A percentile compares a stretch with the other conserved stretches of the same genome.
Evolutionary conservation across 371 early-diverging fungal genomes (phyloP).

Genomic region (Mycotypha africana): DNA sequence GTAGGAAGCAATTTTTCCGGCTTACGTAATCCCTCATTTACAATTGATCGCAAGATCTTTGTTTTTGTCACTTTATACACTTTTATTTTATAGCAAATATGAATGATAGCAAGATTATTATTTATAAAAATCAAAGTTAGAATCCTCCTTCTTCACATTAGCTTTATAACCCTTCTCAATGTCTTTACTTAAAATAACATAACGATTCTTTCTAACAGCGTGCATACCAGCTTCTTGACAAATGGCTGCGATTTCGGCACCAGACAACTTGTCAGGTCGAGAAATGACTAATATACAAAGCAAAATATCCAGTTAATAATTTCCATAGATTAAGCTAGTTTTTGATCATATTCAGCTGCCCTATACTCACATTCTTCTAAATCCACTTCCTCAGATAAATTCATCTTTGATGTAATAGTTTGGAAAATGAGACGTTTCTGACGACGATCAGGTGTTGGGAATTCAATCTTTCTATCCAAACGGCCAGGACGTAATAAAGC

Average conservation of each 20-base stretch:
- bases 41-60: no score
- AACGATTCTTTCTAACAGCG: constrained; percentile 96
- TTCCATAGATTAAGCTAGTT: no score
- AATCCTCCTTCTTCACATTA: constrained; percentile 95
- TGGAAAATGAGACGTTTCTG: constrained; percentile 99
- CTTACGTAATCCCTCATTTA: no score
- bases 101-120: constrained; percentile 32
- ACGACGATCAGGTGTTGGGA: constrained; percentile 99
- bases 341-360: no score
- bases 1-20: no score
- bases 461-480: constrained; percentile 99
- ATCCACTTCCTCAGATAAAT: constrained; percentile 97
- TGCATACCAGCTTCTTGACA: constrained; percentile 99
- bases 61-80: no score
- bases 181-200: constrained; percentile 96
- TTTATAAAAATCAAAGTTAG: constrained; percentile 95
- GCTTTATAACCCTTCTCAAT: constrained; percentile 98
- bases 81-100: no score
- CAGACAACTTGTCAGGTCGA: constrained; percentile 96
- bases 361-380: constrained; percentile 93
- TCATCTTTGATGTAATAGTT: constrained; percentile 98
- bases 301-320: neutral
- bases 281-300: constrained; percentile 70
- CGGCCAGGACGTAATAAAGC: constrained; percentile 99
- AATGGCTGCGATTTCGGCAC: constrained; percentile 99